These are phyloP conservation scores for Luffa acutangula DNA, from an alignment of 306 rosid genomes.

Conservation along the genomic window DNA sequence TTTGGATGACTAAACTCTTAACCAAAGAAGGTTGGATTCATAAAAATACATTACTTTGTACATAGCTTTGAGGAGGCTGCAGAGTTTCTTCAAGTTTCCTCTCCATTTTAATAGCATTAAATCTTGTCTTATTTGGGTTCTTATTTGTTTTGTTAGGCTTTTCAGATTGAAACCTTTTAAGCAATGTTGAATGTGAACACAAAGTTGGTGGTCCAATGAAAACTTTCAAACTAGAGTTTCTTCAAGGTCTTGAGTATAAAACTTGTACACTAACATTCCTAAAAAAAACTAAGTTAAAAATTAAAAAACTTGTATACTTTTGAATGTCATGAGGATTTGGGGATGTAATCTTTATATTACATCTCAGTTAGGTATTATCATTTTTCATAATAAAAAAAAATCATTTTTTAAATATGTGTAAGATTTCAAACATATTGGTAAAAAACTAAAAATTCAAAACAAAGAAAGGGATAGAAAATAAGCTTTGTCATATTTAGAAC, in stretches of 20 bases:
- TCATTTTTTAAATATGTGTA: no score
- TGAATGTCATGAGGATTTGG: not conserved
- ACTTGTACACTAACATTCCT: not conserved
- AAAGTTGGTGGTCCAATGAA: not conserved
- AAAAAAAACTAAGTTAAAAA: not conserved
- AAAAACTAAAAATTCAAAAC: not conserved
- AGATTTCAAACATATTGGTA: no score
- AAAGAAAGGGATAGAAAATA: not conserved
- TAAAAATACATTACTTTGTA: not conserved
- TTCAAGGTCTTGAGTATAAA: not conserved
- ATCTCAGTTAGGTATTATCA: no score
- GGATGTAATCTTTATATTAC: no score
- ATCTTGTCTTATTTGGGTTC: not conserved
- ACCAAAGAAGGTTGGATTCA: not conserved
- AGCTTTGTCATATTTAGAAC: not conserved
- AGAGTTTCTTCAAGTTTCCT: not conserved
- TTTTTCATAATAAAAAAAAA: no score
- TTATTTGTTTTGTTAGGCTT: conserved; percentile 3
- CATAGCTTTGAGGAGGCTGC: not conserved
- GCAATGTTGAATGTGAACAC: not conserved
- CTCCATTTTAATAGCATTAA: not conserved
- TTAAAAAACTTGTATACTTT: not conserved
- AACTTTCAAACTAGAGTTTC: not conserved
- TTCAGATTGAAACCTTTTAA: not conserved
- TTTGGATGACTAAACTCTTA: not conserved